phyloP scores from a whole-genome alignment of 169 alveolate genomes.

The Plasmodium coatneyi region DNA sequence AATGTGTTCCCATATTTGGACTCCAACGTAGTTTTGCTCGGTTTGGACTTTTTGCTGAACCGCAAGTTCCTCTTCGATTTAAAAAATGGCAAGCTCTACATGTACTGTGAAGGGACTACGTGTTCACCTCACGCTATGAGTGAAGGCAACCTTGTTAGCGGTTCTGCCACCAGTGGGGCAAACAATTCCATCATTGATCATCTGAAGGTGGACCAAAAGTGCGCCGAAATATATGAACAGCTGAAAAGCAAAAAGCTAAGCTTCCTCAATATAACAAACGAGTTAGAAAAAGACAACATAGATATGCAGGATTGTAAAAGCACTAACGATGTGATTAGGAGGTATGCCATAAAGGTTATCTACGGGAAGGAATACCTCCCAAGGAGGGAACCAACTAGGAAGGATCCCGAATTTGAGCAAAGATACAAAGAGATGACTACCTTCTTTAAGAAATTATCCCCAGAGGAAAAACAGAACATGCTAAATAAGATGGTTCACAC shows the following conservation, averaged over 20 bases:
- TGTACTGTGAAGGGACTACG: not conserved
- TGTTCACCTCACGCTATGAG: not conserved
- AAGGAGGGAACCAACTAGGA: not conserved
- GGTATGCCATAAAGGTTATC: slow-evolving; percentile 43
- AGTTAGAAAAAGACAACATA: slow-evolving; percentile 37
- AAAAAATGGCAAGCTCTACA: not conserved
- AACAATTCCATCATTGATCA: not conserved
- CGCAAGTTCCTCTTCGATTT: slow-evolving; percentile 40
- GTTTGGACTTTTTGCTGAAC: slow-evolving; percentile 37
- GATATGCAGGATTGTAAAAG: slow-evolving; percentile 59
- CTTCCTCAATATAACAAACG: slow-evolving; percentile 55
- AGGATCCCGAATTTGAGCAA: slow-evolving; percentile 7
- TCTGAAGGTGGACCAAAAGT: not conserved
- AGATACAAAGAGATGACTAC: slow-evolving; percentile 44
- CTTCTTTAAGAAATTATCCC: slow-evolving; percentile 41
- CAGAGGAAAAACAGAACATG: slow-evolving; percentile 72
- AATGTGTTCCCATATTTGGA: slow-evolving; percentile 4
- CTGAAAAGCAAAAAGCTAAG: slow-evolving; percentile 38
- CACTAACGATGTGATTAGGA: slow-evolving; percentile 61
- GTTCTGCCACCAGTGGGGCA: not conserved
- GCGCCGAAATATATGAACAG: slow-evolving; percentile 36
- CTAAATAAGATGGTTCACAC: slow-evolving; percentile 11
- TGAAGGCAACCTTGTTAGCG: not conserved
- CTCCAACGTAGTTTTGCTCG: slow-evolving; percentile 22
- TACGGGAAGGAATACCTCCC: slow-evolving; percentile 26